Conservation (phyloP, 305 asterid genomes). For the Lippia alba region DNA sequence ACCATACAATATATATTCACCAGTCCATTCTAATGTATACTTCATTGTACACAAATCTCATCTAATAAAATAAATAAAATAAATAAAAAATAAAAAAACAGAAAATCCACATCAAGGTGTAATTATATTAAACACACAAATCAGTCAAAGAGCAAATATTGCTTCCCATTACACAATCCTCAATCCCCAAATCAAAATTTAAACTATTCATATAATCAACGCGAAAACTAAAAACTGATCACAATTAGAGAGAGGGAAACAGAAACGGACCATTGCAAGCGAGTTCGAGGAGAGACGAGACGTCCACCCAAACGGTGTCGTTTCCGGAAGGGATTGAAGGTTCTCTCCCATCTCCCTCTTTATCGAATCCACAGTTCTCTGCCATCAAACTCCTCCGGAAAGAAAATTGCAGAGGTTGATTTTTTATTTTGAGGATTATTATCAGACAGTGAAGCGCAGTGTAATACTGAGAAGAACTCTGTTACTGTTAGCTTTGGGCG, state of each 20-base stretch:
- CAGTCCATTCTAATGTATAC: background rate
- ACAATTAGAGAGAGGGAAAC: conserved; percentile 32
- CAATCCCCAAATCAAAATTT: conserved; percentile 5
- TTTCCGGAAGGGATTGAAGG: conserved; percentile 72
- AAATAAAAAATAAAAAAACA: background rate
- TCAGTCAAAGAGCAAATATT: background rate
- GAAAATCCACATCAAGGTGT: conserved; percentile 11
- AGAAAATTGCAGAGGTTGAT: conserved; percentile 10
- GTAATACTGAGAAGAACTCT: conserved; percentile 8
- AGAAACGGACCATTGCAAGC: conserved; percentile 64
- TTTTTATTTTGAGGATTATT: conserved; percentile 28
- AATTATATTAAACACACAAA: conserved; percentile 17
- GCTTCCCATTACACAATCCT: conserved; percentile 16
- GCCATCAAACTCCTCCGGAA: conserved; percentile 37
- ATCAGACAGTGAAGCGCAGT: conserved; percentile 24
- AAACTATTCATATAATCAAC: background rate
- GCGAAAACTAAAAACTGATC: conserved; percentile 2
- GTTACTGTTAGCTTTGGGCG: conserved; percentile 5
- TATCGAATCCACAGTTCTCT: conserved; percentile 42
- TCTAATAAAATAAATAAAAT: too few relatives aligned
- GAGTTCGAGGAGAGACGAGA: conserved; percentile 66
- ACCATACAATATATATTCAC: background rate
- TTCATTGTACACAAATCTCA: background rate
- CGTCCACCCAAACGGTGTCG: conserved; percentile 84
- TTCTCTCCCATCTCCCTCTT: conserved; percentile 40